Conservation (phyloP, 1,139 yeast species). For the Meyerozyma carpophila region DNA sequence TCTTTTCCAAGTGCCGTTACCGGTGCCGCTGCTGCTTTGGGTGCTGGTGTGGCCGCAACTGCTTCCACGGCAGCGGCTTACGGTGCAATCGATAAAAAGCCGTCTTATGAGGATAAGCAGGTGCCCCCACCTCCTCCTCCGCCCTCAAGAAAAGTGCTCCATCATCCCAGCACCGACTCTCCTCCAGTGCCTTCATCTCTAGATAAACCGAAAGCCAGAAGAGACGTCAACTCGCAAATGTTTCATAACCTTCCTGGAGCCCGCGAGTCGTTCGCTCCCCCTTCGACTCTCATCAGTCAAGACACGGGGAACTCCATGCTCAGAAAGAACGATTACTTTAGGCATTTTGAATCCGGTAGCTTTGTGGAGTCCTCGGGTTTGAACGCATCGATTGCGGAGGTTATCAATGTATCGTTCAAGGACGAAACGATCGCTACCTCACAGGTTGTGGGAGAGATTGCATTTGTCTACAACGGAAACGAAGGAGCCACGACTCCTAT, state of each 20-base stretch:
- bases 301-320: conserved; percentile 31
- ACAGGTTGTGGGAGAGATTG: conserved; percentile 73
- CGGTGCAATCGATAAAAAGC: conserved; percentile 1
- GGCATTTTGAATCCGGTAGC: conserved; percentile 33
- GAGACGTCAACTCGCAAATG: conserved; percentile 48
- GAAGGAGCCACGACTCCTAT: conserved; percentile 14
- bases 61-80: conserved; percentile 5
- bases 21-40: conserved; percentile 3
- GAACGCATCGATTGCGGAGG: conserved; percentile 75
- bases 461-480: conserved; percentile 54
- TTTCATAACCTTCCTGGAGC: conserved; percentile 48
- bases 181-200: conserved; percentile 1
- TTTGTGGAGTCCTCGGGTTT: conserved; percentile 55
- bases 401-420: conserved; percentile 66
- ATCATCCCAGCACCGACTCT: conserved; percentile 12
- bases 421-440: conserved; percentile 58
- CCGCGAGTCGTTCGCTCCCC: conserved; percentile 29
- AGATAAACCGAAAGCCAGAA: conserved; percentile 18
- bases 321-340: conserved; percentile 33
- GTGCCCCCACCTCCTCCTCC: conserved; percentile 57
- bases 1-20: conserved; percentile 1
- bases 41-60: conserved; percentile 3
- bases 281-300: conserved; percentile 17
- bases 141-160: conserved; percentile 57
- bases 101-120: neutral